Evolutionary conservation across 2,329 filamentous ascomycete genomes (phyloP), one percentile per base, ranked within the genome.

Genomic region (Aspergillus hortae): DNA sequence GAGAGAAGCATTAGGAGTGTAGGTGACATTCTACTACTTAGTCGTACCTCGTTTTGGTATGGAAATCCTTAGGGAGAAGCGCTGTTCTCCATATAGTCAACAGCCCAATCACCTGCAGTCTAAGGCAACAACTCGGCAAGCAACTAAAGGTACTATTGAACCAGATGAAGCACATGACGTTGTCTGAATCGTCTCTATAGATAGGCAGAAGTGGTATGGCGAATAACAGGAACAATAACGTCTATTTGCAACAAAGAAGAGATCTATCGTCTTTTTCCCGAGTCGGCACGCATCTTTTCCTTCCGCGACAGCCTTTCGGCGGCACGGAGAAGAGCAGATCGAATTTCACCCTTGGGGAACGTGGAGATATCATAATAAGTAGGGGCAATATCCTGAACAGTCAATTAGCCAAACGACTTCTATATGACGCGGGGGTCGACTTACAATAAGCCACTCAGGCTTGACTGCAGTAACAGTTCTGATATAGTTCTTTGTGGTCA

Each of bases 401-500:
- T 11, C 54, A 60, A 67, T 76, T 68, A 75, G 69, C 56, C 27
- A 44, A 17, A 23, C 19, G 51, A 14, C 17, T 15, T 52, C 21
- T 10, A 42, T 35, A 14, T 6, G 6, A 21, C 27, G 21, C 10
- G 41, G 49, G 33, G 27, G 23, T 32, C 43, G 25, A 75, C 87
- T 74, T 80, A 92, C 89, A 73, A 97, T 69, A 56, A 99, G 77
- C 94, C 94, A 99, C 73, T 99, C 94, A 0, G 92, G 89, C 69
- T 89, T 88, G 50, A 99, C 87, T 27, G 89, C 86, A 11, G 92
- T 97, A 44, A 96, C 90, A 0, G 90, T 96, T 52, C 95, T 84
- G 63, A 99, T 92, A 71, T 96, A 99, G 76, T 97, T 95, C 82
- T 99, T 96, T 48, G 89, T 94, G 1, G 94, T 99, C 51, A 99